These are phyloP conservation scores for Epichloe typhina DNA, from an alignment of 2,329 filamentous ascomycete species.

Conservation along the genomic window DNA sequence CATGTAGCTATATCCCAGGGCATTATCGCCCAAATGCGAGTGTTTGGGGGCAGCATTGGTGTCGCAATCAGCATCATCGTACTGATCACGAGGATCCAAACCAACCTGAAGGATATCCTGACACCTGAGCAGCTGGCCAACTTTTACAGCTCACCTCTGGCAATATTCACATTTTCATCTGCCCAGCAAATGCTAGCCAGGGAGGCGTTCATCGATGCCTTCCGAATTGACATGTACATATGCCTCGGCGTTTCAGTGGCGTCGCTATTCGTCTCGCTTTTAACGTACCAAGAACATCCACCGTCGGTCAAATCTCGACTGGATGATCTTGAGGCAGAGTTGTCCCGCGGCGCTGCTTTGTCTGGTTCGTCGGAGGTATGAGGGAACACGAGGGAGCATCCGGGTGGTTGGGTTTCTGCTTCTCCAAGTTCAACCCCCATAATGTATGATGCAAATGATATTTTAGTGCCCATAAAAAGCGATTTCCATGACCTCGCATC, in stretches of 20 bases:
- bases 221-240: conserved; percentile 10
- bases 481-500: background rate
- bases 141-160: conserved; percentile 10
- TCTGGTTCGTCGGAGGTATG: background rate
- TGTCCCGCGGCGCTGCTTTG: conserved; percentile 1
- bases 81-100: conserved; percentile 15
- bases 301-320: conserved; percentile 11
- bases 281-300: conserved; percentile 11
- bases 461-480: background rate
- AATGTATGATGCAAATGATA: background rate
- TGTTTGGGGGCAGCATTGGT: conserved; percentile 40
- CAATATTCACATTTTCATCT: conserved; percentile 5
- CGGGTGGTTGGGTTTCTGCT: background rate
- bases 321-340: conserved; percentile 13
- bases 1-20: conserved; percentile 35
- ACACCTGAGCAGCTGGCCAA: conserved; percentile 7
- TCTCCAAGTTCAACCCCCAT: background rate
- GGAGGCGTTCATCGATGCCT: conserved; percentile 10
- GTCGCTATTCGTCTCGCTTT: conserved; percentile 6
- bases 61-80: conserved; percentile 40
- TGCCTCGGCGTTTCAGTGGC: conserved; percentile 9
- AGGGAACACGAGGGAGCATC: background rate
- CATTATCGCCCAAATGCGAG: conserved; percentile 35
- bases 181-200: conserved; percentile 8
- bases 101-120: conserved; percentile 6